Conservation (phyloP, 768 basidiomycete genomes). For the Naganishia randhawae region DNA sequence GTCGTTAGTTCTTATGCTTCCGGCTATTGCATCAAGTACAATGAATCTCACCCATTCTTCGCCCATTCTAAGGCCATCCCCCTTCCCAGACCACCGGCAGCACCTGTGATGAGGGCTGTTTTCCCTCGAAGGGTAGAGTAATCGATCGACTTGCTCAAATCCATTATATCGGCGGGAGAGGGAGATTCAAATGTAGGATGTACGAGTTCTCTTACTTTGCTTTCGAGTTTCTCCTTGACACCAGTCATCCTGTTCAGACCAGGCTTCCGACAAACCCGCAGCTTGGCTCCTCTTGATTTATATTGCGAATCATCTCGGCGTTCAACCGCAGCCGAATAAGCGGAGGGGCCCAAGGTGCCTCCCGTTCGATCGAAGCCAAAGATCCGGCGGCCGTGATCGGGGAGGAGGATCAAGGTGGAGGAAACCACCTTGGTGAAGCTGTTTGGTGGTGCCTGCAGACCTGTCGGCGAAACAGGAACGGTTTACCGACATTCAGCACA, state of each 20-base stretch:
- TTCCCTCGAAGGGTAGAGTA: slow-evolving; percentile 24
- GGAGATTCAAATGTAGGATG: neutral
- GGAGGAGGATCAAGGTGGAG: neutral
- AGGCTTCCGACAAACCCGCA: neutral
- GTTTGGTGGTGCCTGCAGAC: too few species aligned
- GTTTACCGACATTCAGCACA: too few species aligned
- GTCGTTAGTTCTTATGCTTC: neutral
- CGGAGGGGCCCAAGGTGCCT: slow-evolving; percentile 7
- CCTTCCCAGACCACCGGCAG: slow-evolving; percentile 24
- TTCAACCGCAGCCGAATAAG: slow-evolving; percentile 1
- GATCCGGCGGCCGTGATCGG: neutral
- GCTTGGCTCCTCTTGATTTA: neutral
- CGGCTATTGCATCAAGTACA: neutral
- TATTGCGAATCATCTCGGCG: neutral
- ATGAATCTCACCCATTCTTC: slow-evolving; percentile 23
- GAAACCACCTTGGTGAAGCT: too few species aligned
- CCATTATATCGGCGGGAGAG: slow-evolving; percentile 13
- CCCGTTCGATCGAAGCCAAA: neutral
- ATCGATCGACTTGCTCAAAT: slow-evolving; percentile 23
- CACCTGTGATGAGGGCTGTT: slow-evolving; percentile 28
- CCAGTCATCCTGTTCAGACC: neutral
- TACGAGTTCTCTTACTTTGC: slow-evolving; percentile 3
- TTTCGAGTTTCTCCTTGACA: neutral
- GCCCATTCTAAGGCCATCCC: slow-evolving; percentile 29
- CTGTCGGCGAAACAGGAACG: too few species aligned